Evolutionary conservation across 805 yeast species (phyloP).

Genomic region (Wickerhamiella slavikovae): DNA sequence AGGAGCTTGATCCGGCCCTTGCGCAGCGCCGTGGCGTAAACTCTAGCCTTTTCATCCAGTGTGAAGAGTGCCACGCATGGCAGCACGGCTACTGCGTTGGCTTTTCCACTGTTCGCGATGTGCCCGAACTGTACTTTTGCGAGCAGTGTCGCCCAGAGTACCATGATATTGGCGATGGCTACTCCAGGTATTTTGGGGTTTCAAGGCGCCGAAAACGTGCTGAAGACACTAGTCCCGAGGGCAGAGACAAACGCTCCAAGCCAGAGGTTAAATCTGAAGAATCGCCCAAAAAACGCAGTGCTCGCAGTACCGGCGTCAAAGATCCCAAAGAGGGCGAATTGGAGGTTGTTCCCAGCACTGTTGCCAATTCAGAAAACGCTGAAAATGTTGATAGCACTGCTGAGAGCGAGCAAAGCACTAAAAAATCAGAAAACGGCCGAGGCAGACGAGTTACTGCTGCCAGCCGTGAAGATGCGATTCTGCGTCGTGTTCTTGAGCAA

Average conservation of each 20-base stretch:
- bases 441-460: constrained; percentile 16
- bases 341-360: not conserved
- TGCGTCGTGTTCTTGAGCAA: constrained; percentile 23
- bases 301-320: not conserved
- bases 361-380: not conserved
- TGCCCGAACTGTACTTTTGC: constrained; percentile 92
- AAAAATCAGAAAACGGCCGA: constrained; percentile 1
- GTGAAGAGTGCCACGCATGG: constrained; percentile 91
- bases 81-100: constrained; percentile 96
- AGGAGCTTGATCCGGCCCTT: constrained; percentile 21
- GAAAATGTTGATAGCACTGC: not conserved
- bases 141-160: constrained; percentile 75
- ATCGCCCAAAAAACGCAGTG: not conserved
- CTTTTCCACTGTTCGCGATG: constrained; percentile 44
- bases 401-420: constrained; percentile 1
- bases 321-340: not conserved
- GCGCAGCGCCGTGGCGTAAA: constrained; percentile 36
- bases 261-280: constrained; percentile 18
- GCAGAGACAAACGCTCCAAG: constrained; percentile 28
- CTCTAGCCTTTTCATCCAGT: constrained; percentile 87
- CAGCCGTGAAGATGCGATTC: constrained; percentile 20
- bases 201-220: too few species aligned
- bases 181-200: too few species aligned
- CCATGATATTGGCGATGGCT: constrained; percentile 47
- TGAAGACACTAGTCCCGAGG: constrained; percentile 26